Base-by-base conservation (phyloP, 2,329 filamentous ascomycete species). In the Venturia carpophila region DNA sequence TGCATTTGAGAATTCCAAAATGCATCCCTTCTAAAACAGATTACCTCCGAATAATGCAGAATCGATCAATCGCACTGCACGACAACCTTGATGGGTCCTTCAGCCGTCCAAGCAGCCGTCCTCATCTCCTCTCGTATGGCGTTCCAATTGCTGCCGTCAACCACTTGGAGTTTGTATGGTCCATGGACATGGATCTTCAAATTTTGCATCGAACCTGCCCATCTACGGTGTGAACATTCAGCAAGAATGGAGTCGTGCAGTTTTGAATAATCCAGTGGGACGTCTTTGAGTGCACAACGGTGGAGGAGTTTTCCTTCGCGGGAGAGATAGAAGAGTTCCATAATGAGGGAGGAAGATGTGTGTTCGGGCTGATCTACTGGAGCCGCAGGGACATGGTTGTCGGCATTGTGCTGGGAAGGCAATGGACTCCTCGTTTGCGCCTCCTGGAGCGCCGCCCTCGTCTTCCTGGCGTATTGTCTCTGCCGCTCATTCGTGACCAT, bases 401-500 rank as follows among this genome's bases (percentile, higher is more conserved):
- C 3, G 7, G 30, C 6, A 37, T 58, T n/a, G 15, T 10, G 3
- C 19, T n/a, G 52, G 15, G 17, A n/a, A 21, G 30, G 52, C 17
- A 27, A 37, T 37, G n/a, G 27, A 11, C n/a, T 9, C 30, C 52
- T 58, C 17, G 11, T 17, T 13, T 15, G 24, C 3, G 9, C 49
- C 52, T 58, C 27, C 30, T 58, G 52, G 9, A n/a, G 4, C 19
- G 49, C 24, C 30, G 52, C 52, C 37, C 60, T 61, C n/a, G 47
- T 65, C 47, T 41, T n/a, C 34, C 27, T 30, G n/a, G 83, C 83
- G 71, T 85, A 85, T 69, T 82, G 77, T 45, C 83, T 75, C 69
- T 85, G 83, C 30, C 83, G 76, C 70, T 85, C 83, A 66, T 85
- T 85, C 19, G 82, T 84, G 15, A 85, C 82, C 82, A 85, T 84